These are phyloP conservation scores for Coccinonectria pachysandricola DNA, from an alignment of 2,329 filamentous ascomycete genomes.

Conservation along the genomic window DNA sequence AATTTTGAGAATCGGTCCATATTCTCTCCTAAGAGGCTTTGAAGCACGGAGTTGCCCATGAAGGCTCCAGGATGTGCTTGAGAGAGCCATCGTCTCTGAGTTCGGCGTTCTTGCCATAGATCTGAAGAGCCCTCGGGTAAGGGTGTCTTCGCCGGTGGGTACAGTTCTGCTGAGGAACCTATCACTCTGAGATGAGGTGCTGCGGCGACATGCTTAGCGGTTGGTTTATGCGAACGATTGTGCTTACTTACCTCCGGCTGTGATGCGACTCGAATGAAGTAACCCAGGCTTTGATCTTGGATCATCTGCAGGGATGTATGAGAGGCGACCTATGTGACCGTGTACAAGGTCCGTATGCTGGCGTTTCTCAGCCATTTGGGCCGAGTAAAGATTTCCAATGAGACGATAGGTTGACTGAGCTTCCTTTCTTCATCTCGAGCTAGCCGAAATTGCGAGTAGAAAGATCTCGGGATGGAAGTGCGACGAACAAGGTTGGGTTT, in stretches of 20 bases:
- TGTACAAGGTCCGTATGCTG: conserved; percentile 22
- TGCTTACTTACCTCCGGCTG: conserved; percentile 16
- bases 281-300: conserved; percentile 15
- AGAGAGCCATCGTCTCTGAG: conserved; percentile 39
- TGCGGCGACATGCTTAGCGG: conserved; percentile 13
- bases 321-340: conserved; percentile 24
- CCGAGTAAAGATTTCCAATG: conserved; percentile 21
- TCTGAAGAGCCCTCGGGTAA: conserved; percentile 15
- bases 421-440: conserved; percentile 25
- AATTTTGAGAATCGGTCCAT: conserved; percentile 20
- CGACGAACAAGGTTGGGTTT: too few species aligned
- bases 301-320: conserved; percentile 19
- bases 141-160: conserved; percentile 21
- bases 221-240: conserved; percentile 3
- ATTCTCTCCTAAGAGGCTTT: conserved; percentile 27
- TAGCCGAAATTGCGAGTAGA: conserved; percentile 10
- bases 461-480: conserved; percentile 12
- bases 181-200: conserved; percentile 23
- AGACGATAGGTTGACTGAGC: conserved; percentile 13
- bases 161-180: conserved; percentile 24
- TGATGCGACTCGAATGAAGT: conserved; percentile 22
- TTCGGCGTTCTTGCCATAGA: conserved; percentile 21
- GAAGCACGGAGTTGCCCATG: conserved; percentile 25
- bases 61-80: conserved; percentile 41
- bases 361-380: conserved; percentile 28